Evolutionary conservation across 805 yeast genomes (phyloP), one percentile per base, ranked within the genome.

Genomic region (Hanseniaspora occidentalis): DNA sequence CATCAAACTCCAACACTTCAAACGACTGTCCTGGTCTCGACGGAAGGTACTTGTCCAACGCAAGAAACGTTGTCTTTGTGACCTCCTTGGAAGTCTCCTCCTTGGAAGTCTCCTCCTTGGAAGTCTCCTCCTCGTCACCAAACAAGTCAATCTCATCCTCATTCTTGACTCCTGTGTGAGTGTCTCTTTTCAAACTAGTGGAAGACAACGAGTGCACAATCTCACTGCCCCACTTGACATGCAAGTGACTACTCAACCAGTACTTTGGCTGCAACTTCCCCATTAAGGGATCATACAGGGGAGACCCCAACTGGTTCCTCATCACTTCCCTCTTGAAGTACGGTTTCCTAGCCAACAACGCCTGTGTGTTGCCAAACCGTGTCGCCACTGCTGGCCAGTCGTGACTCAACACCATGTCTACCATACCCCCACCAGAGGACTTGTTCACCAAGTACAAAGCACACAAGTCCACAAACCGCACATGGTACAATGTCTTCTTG

Each of bases 381-480:
- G 70, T 80, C 8, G 88, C 77, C 3, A 82, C 84, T 31, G 68
- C 77, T 0, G 98, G 98, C 98, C 98, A 92, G 62, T 92, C 98
- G 58, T 92, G 98, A 24, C 84, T 73, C 40, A 89, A 45, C 54
- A 80, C 66, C 1, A 86, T 54, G 48, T 84, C 82, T 5, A 75
- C 17, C 9, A 7, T 23, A 38, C 45, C 45, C 10, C 44, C 50
- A 49, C 43, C 36, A 23, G n/a, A 10, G 8, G 8, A 14, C 9
- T 19, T 9, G 18, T 51, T 37, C 43, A 71, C 49, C 50, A 71
- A 47, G 48, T 65, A 59, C 48, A 84, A 60, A 45, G 80, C 81
- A 27, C 75, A 46, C 41, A 71, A 73, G 42, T 80, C 81, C 40
- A 50, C 66, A 22, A 67, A 67, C 36, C 81, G 71, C 27, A 88